These are phyloP conservation scores for Leccinum broughii DNA, from an alignment of 768 basidiomycete genomes.

Conservation along the genomic window DNA sequence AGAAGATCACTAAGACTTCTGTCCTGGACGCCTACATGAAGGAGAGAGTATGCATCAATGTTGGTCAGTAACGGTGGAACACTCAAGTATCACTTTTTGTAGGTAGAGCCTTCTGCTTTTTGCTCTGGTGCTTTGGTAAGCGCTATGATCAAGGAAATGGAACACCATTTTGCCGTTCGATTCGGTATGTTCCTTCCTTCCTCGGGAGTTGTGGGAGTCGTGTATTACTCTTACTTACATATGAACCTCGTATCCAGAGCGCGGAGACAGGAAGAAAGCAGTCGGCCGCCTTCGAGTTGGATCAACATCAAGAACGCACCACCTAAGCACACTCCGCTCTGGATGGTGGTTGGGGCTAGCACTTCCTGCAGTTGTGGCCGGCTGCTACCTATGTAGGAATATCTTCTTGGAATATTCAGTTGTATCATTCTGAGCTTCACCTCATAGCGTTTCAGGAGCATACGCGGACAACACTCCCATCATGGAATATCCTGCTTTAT, in stretches of 20 bases:
- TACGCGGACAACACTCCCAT: constrained; percentile 55
- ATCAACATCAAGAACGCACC: constrained; percentile 53
- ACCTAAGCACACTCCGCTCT: constrained; percentile 72
- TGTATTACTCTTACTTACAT: not conserved
- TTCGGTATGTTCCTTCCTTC: constrained; percentile 59
- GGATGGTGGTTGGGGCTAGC: constrained; percentile 74
- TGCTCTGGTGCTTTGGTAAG: constrained; percentile 60
- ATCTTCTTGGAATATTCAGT: not conserved
- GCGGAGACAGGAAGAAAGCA: constrained; percentile 81
- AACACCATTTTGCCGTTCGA: constrained; percentile 69
- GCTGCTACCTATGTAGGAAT: constrained; percentile 55
- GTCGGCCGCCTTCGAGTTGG: constrained; percentile 61
- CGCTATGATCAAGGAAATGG: constrained; percentile 71
- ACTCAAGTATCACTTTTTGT: not conserved
- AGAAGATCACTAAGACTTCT: constrained; percentile 72
- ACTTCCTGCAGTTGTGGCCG: constrained; percentile 64
- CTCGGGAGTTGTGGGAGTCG: not conserved
- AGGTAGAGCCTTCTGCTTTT: constrained; percentile 72
- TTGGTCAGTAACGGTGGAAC: not conserved
- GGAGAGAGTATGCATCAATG: constrained; percentile 55
- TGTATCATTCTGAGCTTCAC: not conserved
- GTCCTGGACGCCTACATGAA: constrained; percentile 77
- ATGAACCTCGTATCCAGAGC: constrained; percentile 35
- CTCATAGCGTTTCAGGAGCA: constrained; percentile 53
- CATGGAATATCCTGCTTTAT: constrained; percentile 73